phyloP scores from a whole-genome alignment of 306 rosid genomes.

The Dicorynia guianensis region DNA sequence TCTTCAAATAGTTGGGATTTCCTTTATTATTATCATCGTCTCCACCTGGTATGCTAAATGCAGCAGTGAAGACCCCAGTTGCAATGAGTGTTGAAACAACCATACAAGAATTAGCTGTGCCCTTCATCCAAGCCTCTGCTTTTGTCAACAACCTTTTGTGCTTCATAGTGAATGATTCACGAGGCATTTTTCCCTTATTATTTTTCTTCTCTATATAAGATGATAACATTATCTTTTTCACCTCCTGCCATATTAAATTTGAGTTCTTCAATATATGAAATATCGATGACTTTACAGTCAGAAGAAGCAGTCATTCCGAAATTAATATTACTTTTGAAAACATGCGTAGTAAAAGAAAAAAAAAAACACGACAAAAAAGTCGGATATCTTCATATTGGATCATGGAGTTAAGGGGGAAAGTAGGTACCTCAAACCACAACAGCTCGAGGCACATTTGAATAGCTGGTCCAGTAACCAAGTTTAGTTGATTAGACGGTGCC shows the following conservation, averaged over 20 bases:
- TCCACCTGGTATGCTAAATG: conserved; percentile 42
- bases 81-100: conserved; percentile 47
- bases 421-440: conserved; percentile 50
- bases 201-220: conserved; percentile 36
- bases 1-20: neutral
- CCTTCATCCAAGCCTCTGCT: conserved; percentile 56
- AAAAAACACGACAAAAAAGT: too few species aligned
- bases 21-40: neutral
- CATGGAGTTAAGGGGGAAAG: too few species aligned
- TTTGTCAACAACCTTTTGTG: conserved; percentile 27
- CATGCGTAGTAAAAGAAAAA: too few species aligned
- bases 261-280: too few species aligned
- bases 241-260: conserved; percentile 37
- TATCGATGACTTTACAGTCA: too few species aligned
- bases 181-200: conserved; percentile 27
- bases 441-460: conserved; percentile 48
- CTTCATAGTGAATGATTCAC: conserved; percentile 31
- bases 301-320: too few species aligned
- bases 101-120: conserved; percentile 38
- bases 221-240: conserved; percentile 40
- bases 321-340: too few species aligned
- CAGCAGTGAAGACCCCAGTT: conserved; percentile 42
- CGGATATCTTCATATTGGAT: too few species aligned
- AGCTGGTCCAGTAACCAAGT: conserved; percentile 50
- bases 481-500: conserved; percentile 44